These are phyloP conservation scores for Aspergillus thermomutatus DNA, from an alignment of 2,329 filamentous ascomycete genomes.

Conservation along the genomic window DNA sequence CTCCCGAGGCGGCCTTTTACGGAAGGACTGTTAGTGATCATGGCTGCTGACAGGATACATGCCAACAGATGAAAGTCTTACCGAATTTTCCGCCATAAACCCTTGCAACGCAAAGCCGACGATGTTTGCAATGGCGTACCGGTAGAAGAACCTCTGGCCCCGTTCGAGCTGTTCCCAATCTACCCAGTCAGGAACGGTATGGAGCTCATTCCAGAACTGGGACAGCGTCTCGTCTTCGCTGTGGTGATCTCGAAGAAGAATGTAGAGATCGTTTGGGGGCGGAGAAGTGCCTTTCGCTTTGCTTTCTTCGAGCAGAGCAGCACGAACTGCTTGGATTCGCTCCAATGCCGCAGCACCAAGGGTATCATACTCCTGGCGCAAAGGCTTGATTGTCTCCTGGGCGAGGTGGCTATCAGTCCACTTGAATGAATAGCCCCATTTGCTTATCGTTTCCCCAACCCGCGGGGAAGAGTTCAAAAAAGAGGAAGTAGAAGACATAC, in stretches of 20 bases:
- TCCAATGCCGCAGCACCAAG: constrained; percentile 11
- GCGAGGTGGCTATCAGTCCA: constrained; percentile 14
- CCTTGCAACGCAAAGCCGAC: constrained; percentile 20
- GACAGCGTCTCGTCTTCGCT: constrained; percentile 51
- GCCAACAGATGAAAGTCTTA: not conserved
- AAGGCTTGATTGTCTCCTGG: constrained; percentile 6
- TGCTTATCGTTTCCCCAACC: constrained; percentile 5
- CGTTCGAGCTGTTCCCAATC: constrained; percentile 70
- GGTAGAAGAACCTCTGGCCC: constrained; percentile 71
- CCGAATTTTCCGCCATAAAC: constrained; percentile 20
- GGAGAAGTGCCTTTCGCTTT: constrained; percentile 1
- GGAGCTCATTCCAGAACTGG: constrained; percentile 62
- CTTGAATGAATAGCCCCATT: constrained; percentile 17
- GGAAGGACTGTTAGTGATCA: not conserved
- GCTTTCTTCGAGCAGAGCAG: constrained; percentile 7
- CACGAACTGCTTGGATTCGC: constrained; percentile 11
- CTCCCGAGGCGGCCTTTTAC: constrained; percentile 61
- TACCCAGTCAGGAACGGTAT: constrained; percentile 67
- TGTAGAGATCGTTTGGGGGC: constrained; percentile 53
- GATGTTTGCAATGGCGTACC: constrained; percentile 56
- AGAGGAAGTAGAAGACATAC: not conserved
- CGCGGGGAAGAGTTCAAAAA: not conserved
- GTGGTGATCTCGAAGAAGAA: constrained; percentile 57
- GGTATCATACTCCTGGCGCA: constrained; percentile 17
- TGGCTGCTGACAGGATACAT: not conserved